These are phyloP conservation scores for Calonectria montana DNA, from an alignment of 2,329 filamentous ascomycete species.

Conservation along the genomic window DNA sequence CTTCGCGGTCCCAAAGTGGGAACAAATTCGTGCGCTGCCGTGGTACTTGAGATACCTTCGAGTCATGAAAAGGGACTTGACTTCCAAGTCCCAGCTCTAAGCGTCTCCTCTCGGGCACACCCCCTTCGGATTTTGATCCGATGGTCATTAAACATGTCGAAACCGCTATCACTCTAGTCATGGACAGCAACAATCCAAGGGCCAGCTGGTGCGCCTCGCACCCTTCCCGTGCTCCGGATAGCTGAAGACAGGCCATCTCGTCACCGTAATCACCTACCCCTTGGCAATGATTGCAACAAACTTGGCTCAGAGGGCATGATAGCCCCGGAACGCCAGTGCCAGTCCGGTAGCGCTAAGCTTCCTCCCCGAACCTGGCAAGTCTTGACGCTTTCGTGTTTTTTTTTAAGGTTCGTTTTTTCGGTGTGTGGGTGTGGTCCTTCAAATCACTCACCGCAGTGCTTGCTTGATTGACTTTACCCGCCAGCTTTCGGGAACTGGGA, in stretches of 20 bases:
- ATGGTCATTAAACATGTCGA: constrained; percentile 1
- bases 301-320: not conserved
- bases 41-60: constrained; percentile 32
- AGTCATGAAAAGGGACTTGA: constrained; percentile 32
- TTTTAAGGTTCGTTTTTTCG: constrained; percentile 14
- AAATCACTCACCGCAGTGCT: not conserved
- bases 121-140: not conserved
- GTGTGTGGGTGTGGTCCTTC: not conserved
- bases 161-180: constrained; percentile 13
- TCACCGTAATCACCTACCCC: constrained; percentile 3
- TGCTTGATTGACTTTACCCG: not conserved
- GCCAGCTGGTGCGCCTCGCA: not conserved
- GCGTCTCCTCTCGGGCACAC: not conserved
- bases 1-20: not conserved
- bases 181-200: not conserved
- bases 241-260: constrained; percentile 2
- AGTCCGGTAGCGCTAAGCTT: not conserved
- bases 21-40: not conserved
- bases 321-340: not conserved
- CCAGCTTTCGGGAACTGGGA: not conserved
- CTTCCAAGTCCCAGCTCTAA: not conserved
- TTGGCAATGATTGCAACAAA: not conserved
- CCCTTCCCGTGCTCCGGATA: constrained; percentile 11
- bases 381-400: constrained; percentile 9
- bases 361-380: constrained; percentile 13